Percentiles rank a stretch among this genome's conserved stretches.
phyloP scores from a whole-genome alignment of 805 yeast species.

The Kodamaea leandrae region DNA sequence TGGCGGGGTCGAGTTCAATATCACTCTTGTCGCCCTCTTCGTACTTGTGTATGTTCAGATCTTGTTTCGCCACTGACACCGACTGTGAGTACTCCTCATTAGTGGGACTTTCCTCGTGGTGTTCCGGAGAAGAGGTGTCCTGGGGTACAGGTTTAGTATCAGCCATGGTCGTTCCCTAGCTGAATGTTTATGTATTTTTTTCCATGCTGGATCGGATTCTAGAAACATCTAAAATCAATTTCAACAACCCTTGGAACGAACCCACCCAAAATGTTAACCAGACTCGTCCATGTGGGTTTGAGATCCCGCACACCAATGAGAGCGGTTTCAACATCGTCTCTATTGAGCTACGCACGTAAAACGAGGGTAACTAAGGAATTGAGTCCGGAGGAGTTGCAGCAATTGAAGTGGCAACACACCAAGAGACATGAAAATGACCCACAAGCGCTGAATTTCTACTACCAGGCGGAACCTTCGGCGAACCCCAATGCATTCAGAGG shows the following conservation, averaged over 20 bases:
- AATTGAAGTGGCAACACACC: constrained; percentile 7
- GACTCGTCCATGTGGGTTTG: not conserved
- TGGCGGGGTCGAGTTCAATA: constrained; percentile 7
- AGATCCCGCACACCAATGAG: no score
- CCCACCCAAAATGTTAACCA: not conserved
- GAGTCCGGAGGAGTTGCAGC: constrained; percentile 5
- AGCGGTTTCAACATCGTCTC: constrained; percentile 1
- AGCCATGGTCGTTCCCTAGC: no score
- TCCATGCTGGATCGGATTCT: no score
- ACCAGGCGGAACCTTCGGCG: constrained; percentile 27
- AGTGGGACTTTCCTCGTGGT: no score
- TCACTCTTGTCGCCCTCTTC: constrained; percentile 5
- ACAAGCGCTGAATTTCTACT: constrained; percentile 22
- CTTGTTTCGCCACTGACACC: no score
- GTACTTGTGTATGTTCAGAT: not conserved
- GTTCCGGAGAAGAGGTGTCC: no score
- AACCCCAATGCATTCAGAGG: constrained; percentile 19
- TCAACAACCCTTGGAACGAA: no score
- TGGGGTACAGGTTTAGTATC: no score
- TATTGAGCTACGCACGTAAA: constrained; percentile 11
- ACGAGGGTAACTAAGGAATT: constrained; percentile 33
- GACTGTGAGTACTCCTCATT: no score
- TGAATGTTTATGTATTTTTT: no score
- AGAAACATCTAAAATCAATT: no score
- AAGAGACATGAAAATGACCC: constrained; percentile 10